Base-by-base conservation (phyloP, 208 protist species). In the Wallacemonas collosoma region DNA sequence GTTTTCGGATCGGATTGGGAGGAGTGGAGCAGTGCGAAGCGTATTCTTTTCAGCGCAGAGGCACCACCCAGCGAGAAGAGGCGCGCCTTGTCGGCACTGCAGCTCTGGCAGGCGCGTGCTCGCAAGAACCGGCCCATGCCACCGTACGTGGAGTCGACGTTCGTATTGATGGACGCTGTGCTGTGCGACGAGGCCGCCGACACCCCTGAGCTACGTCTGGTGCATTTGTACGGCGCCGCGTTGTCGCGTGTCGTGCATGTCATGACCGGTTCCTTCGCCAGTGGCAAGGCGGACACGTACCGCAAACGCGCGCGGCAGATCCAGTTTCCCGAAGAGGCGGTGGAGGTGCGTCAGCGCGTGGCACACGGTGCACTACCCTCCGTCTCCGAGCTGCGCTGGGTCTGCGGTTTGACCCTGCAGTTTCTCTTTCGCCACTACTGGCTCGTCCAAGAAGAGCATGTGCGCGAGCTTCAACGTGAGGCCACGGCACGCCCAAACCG, bases 281-380 rank as follows among this genome's bases (percentile, higher is more conserved):
- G 43, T 9, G 84, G 74, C n/a, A 68, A 45, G 6, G 85, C 75
- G 9, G 78, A 88, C 73, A 96, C 92, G 38, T 96, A 96, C 75
- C 84, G 92, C 43, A 85, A 92, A 71, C 80, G 92, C 3, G 92
- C 92, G 1, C 73, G 60, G 4, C 48, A 80, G 54, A 89, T 95
- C 51, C 87, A 75, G 14, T 93, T 96, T 58, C 92, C 92, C 0
- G 92, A 91, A 66, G 89, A 96, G 79, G 88, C 85, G 35, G 88
- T 95, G 6, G 89, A 96, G 80, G 92, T 93, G 65, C 89, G 92
- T 2, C 89, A 96, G 75, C 88, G 89, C 15, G 87, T 96, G 69
- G 89, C 92, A 2, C 92, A 96, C 63, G 92, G 92, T 1, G 72
- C 63, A 11, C 54, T 89, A 50, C 92, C 92, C 43, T 63, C 83